Conservation (phyloP, 371 early-diverging fungal species). For the Zopfochytrium polystomum region DNA sequence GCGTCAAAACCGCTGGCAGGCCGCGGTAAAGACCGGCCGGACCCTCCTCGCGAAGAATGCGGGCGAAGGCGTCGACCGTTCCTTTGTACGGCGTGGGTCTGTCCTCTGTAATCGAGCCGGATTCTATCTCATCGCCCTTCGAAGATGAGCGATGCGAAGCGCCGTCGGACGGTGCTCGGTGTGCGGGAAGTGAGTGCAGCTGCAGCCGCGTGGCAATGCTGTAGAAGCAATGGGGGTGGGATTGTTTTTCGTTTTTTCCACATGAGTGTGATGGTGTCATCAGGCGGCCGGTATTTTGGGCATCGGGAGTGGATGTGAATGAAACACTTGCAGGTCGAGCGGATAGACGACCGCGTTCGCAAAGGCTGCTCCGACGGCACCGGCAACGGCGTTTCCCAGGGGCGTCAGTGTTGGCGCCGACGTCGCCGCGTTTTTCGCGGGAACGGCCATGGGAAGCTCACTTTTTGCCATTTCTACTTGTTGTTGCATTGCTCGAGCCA, state of each 20-base stretch:
- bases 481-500: no score
- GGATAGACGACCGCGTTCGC: slow-evolving; percentile 47
- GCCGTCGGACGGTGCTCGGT: slow-evolving; percentile 3
- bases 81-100: slow-evolving; percentile 40
- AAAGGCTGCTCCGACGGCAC: slow-evolving; percentile 85
- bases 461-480: no score
- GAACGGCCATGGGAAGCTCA: no score
- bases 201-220: slow-evolving; percentile 82
- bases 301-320: no score
- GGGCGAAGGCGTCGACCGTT: slow-evolving; percentile 46
- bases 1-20: slow-evolving; percentile 70
- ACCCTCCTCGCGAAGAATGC: slow-evolving; percentile 73
- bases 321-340: no score
- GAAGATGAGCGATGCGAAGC: no score
- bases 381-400: slow-evolving; percentile 86
- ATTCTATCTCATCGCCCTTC: no score
- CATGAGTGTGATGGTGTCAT: no score
- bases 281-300: no score
- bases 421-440: no score
- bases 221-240: slow-evolving; percentile 11
- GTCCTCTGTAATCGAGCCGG: no score
- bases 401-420: slow-evolving; percentile 56
- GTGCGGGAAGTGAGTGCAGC: slow-evolving; percentile 50
- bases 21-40: slow-evolving; percentile 85
- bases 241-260: not conserved